These are phyloP conservation scores for Aspergillus puulaauensis DNA, from an alignment of 2,329 filamentous ascomycete species.

Conservation along the genomic window DNA sequence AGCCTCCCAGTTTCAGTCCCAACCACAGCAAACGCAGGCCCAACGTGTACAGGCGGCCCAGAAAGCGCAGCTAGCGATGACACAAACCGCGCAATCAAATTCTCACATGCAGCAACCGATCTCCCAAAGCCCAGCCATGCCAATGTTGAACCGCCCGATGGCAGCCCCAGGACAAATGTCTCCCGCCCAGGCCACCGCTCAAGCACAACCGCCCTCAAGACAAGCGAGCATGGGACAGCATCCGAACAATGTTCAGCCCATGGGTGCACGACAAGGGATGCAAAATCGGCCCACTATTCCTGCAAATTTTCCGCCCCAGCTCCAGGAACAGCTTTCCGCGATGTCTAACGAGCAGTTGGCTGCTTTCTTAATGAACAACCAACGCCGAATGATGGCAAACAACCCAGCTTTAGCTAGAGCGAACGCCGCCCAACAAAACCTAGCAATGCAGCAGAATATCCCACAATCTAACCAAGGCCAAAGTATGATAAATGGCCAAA, in stretches of 20 bases:
- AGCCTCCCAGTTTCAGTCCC: constrained; percentile 32
- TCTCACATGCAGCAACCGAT: constrained; percentile 39
- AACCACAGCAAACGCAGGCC: constrained; percentile 40
- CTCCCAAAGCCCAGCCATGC: constrained; percentile 40
- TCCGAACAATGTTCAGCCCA: constrained; percentile 24
- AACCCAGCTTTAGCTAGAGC: constrained; percentile 32
- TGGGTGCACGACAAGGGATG: constrained; percentile 30
- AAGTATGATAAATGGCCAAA: constrained; percentile 32
- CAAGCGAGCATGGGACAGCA: constrained; percentile 34
- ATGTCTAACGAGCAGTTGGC: constrained; percentile 38
- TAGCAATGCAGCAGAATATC: constrained; percentile 29
- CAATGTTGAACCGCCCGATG: constrained; percentile 46
- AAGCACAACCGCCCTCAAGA: constrained; percentile 35
- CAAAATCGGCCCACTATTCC: constrained; percentile 37
- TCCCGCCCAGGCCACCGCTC: constrained; percentile 33
- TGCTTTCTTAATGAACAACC: constrained; percentile 31
- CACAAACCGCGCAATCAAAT: constrained; percentile 45
- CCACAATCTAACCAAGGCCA: constrained; percentile 34
- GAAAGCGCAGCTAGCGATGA: constrained; percentile 47
- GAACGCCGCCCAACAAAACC: constrained; percentile 30
- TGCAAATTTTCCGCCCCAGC: constrained; percentile 30
- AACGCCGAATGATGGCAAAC: constrained; percentile 30
- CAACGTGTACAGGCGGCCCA: constrained; percentile 45
- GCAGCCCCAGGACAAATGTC: constrained; percentile 40
- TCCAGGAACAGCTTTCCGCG: constrained; percentile 36